Base-by-base conservation (phyloP, 768 basidiomycete species). In the Tricholoma furcatifolium region DNA sequence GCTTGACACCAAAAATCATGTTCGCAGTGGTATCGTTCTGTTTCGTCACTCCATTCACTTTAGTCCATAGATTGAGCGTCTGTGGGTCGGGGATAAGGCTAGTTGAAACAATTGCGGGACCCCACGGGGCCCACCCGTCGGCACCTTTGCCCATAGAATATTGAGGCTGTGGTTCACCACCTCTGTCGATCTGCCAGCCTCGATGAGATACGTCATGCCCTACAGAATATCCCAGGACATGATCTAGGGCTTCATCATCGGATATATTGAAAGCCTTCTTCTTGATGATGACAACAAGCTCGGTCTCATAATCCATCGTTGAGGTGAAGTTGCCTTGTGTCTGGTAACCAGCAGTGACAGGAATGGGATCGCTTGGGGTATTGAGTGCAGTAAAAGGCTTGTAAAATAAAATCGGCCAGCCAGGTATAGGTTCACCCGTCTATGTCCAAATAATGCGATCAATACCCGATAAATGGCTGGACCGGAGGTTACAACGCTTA, bases 101-200 rank as follows among this genome's bases (percentile, higher is more conserved):
- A 15, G 70, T 71, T 15, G 70, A 69, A 27, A 72, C 70, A 41
- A 73, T 67, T 6, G 71, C 72, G 8, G 70, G 70, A 2, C 73
- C 73, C 70, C 70, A 73, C 3, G 73, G 73, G 27, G 70, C 74
- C 73, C 70, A 75, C 3, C 73, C 73, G 50, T 74, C 73, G 27
- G 74, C 68, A 10, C 67, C 72, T 55, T 75, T 75, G 27, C 73
- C 73, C 73, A 76, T 74, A 6, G 71, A 73, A 55, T 62, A 74
- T 42, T 74, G 73, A 11, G 73, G 74, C 50, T 73, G 67, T 5
- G 74, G 74, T 51, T 63, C 43, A 18, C 74, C 74, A 10, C 74
- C 74, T 15, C 74, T 68, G 34, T 70, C 70, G 36, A 76, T 73
- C 53, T 76, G 73, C 74, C 74, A 76, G 11, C 74, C 74, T 18